Evolutionary conservation across 495 filamentous ascomycete species (phyloP).

Genomic region (Rhizodiscina lignyota): DNA sequence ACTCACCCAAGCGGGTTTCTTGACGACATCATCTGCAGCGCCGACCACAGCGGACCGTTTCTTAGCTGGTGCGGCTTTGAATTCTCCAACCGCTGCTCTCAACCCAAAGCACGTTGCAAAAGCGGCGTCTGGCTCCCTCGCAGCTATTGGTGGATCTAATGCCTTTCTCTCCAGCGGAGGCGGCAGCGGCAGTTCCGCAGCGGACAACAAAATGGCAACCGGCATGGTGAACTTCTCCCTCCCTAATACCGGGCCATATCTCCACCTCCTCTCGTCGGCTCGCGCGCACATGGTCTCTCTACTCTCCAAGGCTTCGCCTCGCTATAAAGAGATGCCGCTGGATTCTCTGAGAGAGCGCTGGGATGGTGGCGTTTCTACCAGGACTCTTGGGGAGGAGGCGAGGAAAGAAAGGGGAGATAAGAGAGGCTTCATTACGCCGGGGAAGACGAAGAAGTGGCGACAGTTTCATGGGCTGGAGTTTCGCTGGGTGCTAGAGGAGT

Average conservation of each 20-base stretch:
- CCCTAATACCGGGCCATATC: slow-evolving; percentile 55
- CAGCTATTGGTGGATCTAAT: slow-evolving; percentile 41
- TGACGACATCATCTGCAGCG: slow-evolving; percentile 37
- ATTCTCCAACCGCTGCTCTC: too few relatives aligned
- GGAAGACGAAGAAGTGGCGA: slow-evolving; percentile 69
- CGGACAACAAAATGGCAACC: too few relatives aligned
- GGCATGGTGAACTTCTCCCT: slow-evolving; percentile 52
- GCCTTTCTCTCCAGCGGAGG: slow-evolving; percentile 29
- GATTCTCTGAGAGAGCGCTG: slow-evolving; percentile 55
- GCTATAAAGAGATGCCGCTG: slow-evolving; percentile 47
- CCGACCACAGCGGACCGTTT: slow-evolving; percentile 27
- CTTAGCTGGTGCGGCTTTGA: slow-evolving; percentile 35
- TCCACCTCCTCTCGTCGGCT: slow-evolving; percentile 50
- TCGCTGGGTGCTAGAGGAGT: slow-evolving; percentile 63
- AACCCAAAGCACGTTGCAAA: slow-evolving; percentile 34
- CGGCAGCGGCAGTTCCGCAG: slow-evolving; percentile 14
- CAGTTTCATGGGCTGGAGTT: slow-evolving; percentile 61
- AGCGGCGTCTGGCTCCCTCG: slow-evolving; percentile 44
- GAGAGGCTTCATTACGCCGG: slow-evolving; percentile 51
- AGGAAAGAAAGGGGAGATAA: slow-evolving; percentile 55
- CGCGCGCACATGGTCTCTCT: slow-evolving; percentile 50
- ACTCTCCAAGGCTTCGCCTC: slow-evolving; percentile 36
- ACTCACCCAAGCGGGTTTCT: slow-evolving; percentile 55
- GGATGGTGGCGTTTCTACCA: slow-evolving; percentile 55
- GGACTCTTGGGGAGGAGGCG: slow-evolving; percentile 33